phyloP scores from a whole-genome alignment of 2,329 filamentous ascomycete species.

The Aspergillus fructus region DNA sequence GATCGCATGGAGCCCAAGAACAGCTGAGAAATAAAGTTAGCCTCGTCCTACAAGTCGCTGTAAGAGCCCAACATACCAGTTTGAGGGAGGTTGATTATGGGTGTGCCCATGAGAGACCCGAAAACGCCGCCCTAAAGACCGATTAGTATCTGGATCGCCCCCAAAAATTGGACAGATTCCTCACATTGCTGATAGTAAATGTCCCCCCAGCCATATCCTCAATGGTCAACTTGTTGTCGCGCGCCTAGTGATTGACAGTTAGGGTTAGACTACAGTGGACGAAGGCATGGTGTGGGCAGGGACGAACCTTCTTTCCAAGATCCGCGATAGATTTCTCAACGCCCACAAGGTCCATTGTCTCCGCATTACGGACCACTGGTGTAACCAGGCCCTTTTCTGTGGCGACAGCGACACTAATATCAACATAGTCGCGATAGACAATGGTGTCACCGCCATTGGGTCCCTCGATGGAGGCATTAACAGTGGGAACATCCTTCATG shows the following conservation, averaged over 20 bases:
- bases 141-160: not conserved
- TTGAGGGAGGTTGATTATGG: conserved; percentile 96
- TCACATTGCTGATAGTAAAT: conserved; percentile 91
- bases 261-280: not conserved
- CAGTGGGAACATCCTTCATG: conserved; percentile 89
- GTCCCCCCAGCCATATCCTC: conserved; percentile 99
- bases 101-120: conserved; percentile 94
- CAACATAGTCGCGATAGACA: conserved; percentile 96
- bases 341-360: conserved; percentile 79
- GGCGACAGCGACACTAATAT: conserved; percentile 94
- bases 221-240: conserved; percentile 94
- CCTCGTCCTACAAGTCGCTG: not conserved
- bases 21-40: conserved; percentile 49
- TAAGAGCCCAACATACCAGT: conserved; percentile 53
- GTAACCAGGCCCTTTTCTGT: conserved; percentile 98
- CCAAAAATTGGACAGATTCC: conserved; percentile 10
- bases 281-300: not conserved
- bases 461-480: conserved; percentile 97
- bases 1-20: conserved; percentile 91
- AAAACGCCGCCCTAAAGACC: conserved; percentile 74
- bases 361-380: conserved; percentile 90
- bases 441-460: conserved; percentile 95
- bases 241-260: conserved; percentile 59
- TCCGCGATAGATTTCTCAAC: conserved; percentile 93
- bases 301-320: conserved; percentile 82